phyloP scores from a whole-genome alignment of 2,329 filamentous ascomycete species.

The Hansfordia pulvinata region DNA sequence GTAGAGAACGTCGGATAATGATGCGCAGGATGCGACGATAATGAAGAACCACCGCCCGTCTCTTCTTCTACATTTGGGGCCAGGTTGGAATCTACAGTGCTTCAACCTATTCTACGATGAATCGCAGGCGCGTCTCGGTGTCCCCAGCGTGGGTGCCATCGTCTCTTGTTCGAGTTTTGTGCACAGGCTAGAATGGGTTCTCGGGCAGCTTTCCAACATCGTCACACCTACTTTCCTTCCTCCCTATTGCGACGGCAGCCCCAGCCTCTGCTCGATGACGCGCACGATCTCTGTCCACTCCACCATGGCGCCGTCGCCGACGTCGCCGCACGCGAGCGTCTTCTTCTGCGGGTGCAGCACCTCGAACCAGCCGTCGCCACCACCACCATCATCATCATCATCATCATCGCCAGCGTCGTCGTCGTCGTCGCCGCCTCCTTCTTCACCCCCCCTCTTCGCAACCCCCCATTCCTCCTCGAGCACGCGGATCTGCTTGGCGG shows the following conservation, averaged over 20 bases:
- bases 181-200: no score
- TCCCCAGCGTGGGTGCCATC: no score
- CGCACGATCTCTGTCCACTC: constrained; percentile 65
- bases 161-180: no score
- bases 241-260: constrained; percentile 14
- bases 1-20: no score
- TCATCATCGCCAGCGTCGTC: constrained; percentile 11
- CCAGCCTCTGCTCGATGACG: constrained; percentile 42
- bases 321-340: constrained; percentile 71
- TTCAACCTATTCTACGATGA: no score
- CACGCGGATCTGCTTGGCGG: constrained; percentile 53
- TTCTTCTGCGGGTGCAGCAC: constrained; percentile 64
- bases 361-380: constrained; percentile 44
- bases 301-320: constrained; percentile 71
- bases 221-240: no score
- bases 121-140: no score
- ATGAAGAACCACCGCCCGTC: no score
- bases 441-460: constrained; percentile 3
- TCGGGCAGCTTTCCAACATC: no score
- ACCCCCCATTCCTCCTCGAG: constrained; percentile 65
- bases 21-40: no score
- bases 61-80: no score
- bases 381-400: constrained; percentile 7
- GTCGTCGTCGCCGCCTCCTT: constrained; percentile 13
- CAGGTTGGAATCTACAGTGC: no score